phyloP scores from a whole-genome alignment of 768 basidiomycete genomes.

The Sistotremastrum niveocremeum region DNA sequence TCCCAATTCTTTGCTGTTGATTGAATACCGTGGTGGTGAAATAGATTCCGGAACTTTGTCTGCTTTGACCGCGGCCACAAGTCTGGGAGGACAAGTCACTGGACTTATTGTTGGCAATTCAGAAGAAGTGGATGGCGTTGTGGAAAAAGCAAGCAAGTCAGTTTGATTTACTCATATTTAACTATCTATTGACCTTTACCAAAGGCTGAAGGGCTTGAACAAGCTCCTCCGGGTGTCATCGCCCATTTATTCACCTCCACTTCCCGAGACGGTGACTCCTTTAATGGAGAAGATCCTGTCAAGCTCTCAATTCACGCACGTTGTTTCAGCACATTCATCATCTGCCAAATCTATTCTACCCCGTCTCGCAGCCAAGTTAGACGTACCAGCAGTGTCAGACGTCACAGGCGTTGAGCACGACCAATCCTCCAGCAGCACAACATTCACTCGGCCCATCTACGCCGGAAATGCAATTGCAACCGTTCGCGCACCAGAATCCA shows the following conservation, averaged over 20 bases:
- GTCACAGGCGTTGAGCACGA: conserved; percentile 74
- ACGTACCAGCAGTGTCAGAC: conserved; percentile 85
- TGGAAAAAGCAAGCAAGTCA: conserved; percentile 75
- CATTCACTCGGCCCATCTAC: conserved; percentile 89
- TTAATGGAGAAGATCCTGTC: conserved; percentile 66
- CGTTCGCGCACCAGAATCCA: conserved; percentile 61
- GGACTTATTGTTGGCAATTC: conserved; percentile 60
- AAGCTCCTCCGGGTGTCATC: conserved; percentile 59
- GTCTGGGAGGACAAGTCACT: conserved; percentile 78
- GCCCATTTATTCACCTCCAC: conserved; percentile 47
- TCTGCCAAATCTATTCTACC: conserved; percentile 88
- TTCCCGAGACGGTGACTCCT: conserved; percentile 74
- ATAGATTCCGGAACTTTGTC: conserved; percentile 79
- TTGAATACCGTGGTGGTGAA: conserved; percentile 74
- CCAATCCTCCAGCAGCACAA: conserved; percentile 53
- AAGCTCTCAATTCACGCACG: conserved; percentile 65
- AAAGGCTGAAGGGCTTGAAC: conserved; percentile 55
- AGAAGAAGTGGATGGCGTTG: conserved; percentile 48
- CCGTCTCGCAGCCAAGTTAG: conserved; percentile 79
- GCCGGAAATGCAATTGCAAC: conserved; percentile 96
- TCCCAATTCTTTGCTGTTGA: conserved; percentile 72
- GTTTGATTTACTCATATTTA: conserved; percentile 9
- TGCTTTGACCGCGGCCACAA: conserved; percentile 80
- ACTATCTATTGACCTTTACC: conserved; percentile 3
- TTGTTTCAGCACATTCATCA: conserved; percentile 86